Conservation (phyloP, 2,329 filamentous ascomycete genomes). For the Diaporthe caulivora region DNA sequence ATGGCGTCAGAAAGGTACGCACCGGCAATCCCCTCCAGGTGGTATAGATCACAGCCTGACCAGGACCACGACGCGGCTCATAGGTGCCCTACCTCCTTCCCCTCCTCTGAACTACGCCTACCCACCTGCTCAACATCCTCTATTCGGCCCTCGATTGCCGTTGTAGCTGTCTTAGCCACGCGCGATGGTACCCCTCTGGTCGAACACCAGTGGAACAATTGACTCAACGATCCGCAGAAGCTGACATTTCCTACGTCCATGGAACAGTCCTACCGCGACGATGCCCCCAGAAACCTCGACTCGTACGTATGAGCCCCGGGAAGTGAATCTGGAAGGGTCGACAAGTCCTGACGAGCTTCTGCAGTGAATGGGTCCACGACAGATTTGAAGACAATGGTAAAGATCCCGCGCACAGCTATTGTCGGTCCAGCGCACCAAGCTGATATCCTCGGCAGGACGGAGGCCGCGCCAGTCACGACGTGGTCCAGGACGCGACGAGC, state of each 20-base stretch:
- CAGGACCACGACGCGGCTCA: slow-evolving; percentile 36
- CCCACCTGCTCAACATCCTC: slow-evolving; percentile 36
- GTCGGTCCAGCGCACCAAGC: background rate
- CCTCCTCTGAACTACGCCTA: slow-evolving; percentile 45
- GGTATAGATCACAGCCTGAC: slow-evolving; percentile 24
- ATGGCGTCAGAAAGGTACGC: slow-evolving; percentile 90
- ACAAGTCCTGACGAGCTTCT: slow-evolving; percentile 44
- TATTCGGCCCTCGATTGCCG: slow-evolving; percentile 48
- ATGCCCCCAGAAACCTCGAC: slow-evolving; percentile 75
- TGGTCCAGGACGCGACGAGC: slow-evolving; percentile 34
- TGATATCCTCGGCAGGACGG: slow-evolving; percentile 38
- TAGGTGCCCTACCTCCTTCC: slow-evolving; percentile 46
- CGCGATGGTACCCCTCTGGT: slow-evolving; percentile 47
- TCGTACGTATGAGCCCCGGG: slow-evolving; percentile 61
- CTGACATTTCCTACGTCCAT: slow-evolving; percentile 58
- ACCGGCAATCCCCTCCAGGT: slow-evolving; percentile 10
- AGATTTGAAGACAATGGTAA: slow-evolving; percentile 82
- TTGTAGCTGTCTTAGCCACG: slow-evolving; percentile 48
- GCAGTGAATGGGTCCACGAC: slow-evolving; percentile 94
- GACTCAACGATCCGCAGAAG: slow-evolving; percentile 52
- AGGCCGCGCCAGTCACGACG: slow-evolving; percentile 40
- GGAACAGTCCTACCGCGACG: slow-evolving; percentile 71
- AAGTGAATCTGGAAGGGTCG: background rate
- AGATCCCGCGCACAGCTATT: background rate
- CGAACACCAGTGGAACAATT: slow-evolving; percentile 48